Evolutionary conservation across 2,329 filamentous ascomycete species (phyloP), one percentile per base, ranked within the genome.

Genomic region (Ascosphaera apis): DNA sequence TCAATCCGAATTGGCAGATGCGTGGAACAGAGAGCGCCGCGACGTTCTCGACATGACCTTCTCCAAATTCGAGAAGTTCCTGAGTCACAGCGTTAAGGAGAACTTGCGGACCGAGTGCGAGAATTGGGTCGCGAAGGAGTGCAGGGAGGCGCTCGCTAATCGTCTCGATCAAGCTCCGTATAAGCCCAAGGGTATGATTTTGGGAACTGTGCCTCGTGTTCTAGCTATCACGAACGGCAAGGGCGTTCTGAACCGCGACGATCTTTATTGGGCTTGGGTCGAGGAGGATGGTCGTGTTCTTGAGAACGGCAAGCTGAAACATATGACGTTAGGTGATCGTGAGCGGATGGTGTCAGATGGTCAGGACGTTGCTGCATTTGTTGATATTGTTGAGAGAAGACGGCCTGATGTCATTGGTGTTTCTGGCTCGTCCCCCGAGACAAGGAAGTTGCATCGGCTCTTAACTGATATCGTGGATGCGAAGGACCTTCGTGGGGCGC

Each of bases 141-240:
- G 84, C 47, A 77, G 88, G 36, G 82, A 91, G 45, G 79, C 83
- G 41, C 95, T 88, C 54, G 78, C 76, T 31, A 76, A 78, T 54
- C 79, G 83, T 51, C 70, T 98, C 16, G 88, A 98, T 48, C 88
- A 98, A 56, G 84, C 88, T 6, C 88, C 88, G 0, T 91, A 84
- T 58, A 92, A 93, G 55, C 84, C 88, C 3, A 84, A 86, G 55
- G 84, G 83, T 7, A 82, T 93, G 69, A 69, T 83, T 15, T 63
- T 91, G 28, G 88, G 88, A 17, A 92, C 84, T 0, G 69, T 76
- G 4, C 84, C 88, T 33, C 76, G 86, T 21, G 82, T 93, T 3
- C 66, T 98, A 34, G 72, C 84, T 3, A 57, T 98, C 15, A 86
- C 84, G 3, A 91, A 84, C 46, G 88, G 88, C 37, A 74, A 75